Percentiles rank a stretch among this genome's conserved stretches.
These are phyloP conservation scores for Aegilops umbellulata DNA, from an alignment of 176 grass and related monocot genomes.

Conservation along the genomic window DNA sequence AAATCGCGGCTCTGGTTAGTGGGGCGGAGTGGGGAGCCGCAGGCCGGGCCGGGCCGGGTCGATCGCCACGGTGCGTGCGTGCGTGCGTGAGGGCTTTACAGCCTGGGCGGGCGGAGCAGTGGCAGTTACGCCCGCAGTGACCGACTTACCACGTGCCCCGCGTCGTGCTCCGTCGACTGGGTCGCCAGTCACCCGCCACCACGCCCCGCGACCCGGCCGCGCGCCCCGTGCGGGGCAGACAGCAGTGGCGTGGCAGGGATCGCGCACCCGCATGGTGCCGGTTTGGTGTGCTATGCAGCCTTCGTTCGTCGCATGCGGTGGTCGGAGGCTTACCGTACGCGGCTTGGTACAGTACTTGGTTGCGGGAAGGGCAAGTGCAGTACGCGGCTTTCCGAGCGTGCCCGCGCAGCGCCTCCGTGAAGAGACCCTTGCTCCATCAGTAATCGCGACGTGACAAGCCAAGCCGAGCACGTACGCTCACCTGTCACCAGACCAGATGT, in stretches of 20 bases:
- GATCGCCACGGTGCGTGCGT: not conserved
- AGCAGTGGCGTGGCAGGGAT: not conserved
- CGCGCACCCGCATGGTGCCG: not conserved
- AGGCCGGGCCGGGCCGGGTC: not conserved
- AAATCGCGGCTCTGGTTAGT: slow-evolving; percentile 26
- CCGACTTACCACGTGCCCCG: slow-evolving; percentile 2
- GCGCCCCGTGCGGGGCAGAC: not conserved
- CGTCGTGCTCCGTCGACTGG: not conserved
- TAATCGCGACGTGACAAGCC: not conserved
- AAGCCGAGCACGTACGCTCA: not conserved
- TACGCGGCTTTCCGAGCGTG: no score
- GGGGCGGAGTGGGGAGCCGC: slow-evolving; percentile 22
- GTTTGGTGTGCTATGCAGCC: not conserved
- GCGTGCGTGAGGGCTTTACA: not conserved
- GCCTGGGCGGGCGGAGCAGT: not conserved
- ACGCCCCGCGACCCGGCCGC: not conserved
- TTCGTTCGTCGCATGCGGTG: not conserved
- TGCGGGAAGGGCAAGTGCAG: no score
- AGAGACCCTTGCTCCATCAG: not conserved
- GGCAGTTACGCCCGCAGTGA: not conserved
- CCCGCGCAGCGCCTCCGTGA: not conserved
- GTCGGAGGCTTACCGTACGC: not conserved
- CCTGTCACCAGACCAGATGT: no score
- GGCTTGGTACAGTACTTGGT: no score
- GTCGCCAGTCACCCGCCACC: not conserved